Conservation (phyloP, 768 basidiomycete genomes). For the Candolleomyces efflorescens region DNA sequence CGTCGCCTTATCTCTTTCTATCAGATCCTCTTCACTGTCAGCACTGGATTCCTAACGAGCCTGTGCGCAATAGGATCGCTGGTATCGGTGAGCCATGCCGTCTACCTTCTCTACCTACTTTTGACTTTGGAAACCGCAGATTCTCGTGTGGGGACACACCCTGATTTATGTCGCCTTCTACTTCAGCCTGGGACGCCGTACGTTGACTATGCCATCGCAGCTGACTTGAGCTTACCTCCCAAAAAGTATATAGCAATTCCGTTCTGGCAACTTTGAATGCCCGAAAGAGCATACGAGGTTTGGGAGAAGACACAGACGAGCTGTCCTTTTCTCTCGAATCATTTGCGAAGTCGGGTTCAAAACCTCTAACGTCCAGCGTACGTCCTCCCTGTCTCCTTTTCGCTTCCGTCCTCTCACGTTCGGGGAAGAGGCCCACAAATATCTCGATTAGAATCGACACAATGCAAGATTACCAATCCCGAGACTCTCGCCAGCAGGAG, state of each 20-base stretch:
- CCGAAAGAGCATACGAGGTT: conserved; percentile 35
- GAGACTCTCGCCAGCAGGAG: conserved; percentile 26
- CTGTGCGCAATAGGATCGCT: conserved; percentile 29
- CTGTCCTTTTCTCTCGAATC: conserved; percentile 44
- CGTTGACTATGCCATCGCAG: conserved; percentile 7
- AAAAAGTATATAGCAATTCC: conserved; percentile 50
- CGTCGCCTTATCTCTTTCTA: background rate
- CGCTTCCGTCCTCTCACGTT: conserved; percentile 5
- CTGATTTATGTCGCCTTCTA: conserved; percentile 58
- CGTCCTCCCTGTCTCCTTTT: conserved; percentile 22
- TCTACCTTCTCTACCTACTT: background rate
- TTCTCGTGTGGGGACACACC: conserved; percentile 42
- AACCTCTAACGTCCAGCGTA: conserved; percentile 23
- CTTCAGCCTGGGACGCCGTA: conserved; percentile 50
- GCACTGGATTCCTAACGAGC: conserved; percentile 38
- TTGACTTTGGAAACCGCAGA: conserved; percentile 23
- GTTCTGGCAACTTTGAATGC: conserved; percentile 52
- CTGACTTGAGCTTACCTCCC: background rate
- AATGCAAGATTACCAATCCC: conserved; percentile 41
- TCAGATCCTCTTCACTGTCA: conserved; percentile 54
- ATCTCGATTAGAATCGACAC: conserved; percentile 67
- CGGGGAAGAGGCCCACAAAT: conserved; percentile 37
- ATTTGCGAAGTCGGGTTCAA: conserved; percentile 30
- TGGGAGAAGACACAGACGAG: conserved; percentile 43
- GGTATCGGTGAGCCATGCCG: conserved; percentile 22